Evolutionary conservation across 2,329 filamentous ascomycete species (phyloP), one percentile per base, ranked within the genome.

Genomic region (Talaromyces sp.): DNA sequence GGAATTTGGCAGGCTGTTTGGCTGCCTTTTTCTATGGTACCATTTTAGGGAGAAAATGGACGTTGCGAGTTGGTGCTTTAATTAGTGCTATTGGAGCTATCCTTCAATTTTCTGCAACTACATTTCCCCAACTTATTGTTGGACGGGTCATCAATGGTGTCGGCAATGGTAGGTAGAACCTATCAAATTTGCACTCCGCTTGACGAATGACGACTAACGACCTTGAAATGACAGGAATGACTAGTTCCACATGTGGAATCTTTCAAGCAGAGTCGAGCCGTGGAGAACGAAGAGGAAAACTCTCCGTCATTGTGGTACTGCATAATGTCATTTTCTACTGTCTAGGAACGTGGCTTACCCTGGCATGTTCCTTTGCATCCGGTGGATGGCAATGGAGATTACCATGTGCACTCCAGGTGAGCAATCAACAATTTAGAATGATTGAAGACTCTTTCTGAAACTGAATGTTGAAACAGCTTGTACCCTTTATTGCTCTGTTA

Each of bases 71-170:
- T 11, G 70, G 69, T 5, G 65, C 67, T 8, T 3, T 43, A 8
- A 19, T 43, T 9, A 43, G 41, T 43, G 41, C 41, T 19, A 19
- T 43, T 9, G 41, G 41, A n/a, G 41, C 41, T n/a, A 10, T 43
- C 19, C n/a, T 43, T 43, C 41, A 43, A 19, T 43, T 6, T 41
- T 60, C 13, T 49, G 69, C 47, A 68, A 73, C 72, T 41, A 69
- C 74, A 0, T 72, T 75, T 16, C 60, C 66, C 9, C 83, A 85
- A 67, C 82, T 85, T 72, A 83, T 85, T 67, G 73, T 85, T 63
- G 83, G 83, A 6, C 79, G 83, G 58, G 78, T 80, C 4, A 78
- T 85, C 57, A 85, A 83, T 27, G 83, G 83, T 62, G 72, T 85
- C 24, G 83, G 83, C 7, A 85, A 85, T 67, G 83, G 83, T 31